These are phyloP conservation scores for Xylaria hypoxylon DNA, from an alignment of 2,329 filamentous ascomycete species.

Conservation along the genomic window DNA sequence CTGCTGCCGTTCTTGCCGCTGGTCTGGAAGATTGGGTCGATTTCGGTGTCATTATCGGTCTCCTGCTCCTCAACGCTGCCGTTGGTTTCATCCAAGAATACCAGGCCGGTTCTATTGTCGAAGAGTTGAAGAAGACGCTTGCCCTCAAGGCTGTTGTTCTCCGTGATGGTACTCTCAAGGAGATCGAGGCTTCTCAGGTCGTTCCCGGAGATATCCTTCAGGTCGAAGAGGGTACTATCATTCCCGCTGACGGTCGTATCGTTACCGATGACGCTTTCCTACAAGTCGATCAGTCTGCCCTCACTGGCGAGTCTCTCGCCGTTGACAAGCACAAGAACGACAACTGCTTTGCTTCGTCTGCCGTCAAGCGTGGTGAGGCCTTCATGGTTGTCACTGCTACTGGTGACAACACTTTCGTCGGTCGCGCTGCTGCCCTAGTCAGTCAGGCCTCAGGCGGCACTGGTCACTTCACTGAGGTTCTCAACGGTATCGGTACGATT, in stretches of 20 bases:
- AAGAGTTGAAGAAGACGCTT: constrained; percentile 89
- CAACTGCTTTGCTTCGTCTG: constrained; percentile 84
- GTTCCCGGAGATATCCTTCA: constrained; percentile 92
- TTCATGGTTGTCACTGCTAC: constrained; percentile 85
- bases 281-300: constrained; percentile 91
- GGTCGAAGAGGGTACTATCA: constrained; percentile 90
- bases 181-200: constrained; percentile 84
- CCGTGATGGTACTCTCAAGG: constrained; percentile 80
- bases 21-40: constrained; percentile 92
- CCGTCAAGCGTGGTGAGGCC: constrained; percentile 90
- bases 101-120: constrained; percentile 90
- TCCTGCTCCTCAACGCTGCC: constrained; percentile 84
- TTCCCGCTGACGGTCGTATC: constrained; percentile 88
- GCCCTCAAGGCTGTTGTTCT: constrained; percentile 89
- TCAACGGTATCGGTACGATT: constrained; percentile 86
- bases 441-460: constrained; percentile 77
- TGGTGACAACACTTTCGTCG: constrained; percentile 91
- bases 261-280: constrained; percentile 86
- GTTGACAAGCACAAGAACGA: constrained; percentile 89
- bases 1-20: constrained; percentile 82
- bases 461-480: constrained; percentile 91
- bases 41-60: constrained; percentile 88
- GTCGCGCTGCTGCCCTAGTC: constrained; percentile 87
- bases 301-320: constrained; percentile 91
- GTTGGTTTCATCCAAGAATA: constrained; percentile 92